These are phyloP conservation scores for Globisporangium canariense DNA, from an alignment of 352 stramenopile genomes.

Conservation along the genomic window DNA sequence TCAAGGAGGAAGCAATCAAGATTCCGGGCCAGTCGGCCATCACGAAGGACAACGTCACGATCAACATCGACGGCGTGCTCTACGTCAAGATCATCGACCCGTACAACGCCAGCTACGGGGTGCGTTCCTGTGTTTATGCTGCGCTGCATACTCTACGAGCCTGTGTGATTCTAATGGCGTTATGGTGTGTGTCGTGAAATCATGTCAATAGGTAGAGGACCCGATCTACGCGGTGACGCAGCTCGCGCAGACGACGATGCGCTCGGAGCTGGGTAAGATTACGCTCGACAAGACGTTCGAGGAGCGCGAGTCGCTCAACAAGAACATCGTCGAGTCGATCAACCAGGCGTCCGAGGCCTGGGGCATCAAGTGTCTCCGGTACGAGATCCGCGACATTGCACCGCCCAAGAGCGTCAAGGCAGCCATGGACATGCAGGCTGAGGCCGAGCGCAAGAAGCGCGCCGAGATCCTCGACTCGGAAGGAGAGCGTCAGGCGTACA, in stretches of 20 bases:
- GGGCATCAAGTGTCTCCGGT: slow-evolving; percentile 89
- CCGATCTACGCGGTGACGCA: slow-evolving; percentile 88
- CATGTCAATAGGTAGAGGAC: slow-evolving; percentile 50
- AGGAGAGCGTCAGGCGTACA: slow-evolving; percentile 79
- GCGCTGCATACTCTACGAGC: neutral
- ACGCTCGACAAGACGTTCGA: slow-evolving; percentile 93
- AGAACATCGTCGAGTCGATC: slow-evolving; percentile 89
- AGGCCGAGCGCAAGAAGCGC: slow-evolving; percentile 89
- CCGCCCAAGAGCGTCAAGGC: slow-evolving; percentile 83
- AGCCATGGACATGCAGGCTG: slow-evolving; percentile 92
- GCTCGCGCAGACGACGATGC: slow-evolving; percentile 91
- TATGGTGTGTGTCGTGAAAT: neutral
- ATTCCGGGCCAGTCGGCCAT: slow-evolving; percentile 89
- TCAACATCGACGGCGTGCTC: slow-evolving; percentile 90
- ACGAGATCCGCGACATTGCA: slow-evolving; percentile 90
- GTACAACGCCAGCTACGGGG: slow-evolving; percentile 87
- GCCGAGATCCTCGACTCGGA: slow-evolving; percentile 91
- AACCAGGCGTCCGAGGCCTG: slow-evolving; percentile 88
- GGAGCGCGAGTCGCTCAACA: slow-evolving; percentile 90
- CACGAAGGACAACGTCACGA: slow-evolving; percentile 91
- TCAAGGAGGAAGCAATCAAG: slow-evolving; percentile 91
- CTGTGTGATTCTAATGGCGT: neutral
- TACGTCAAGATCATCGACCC: slow-evolving; percentile 91
- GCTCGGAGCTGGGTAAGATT: slow-evolving; percentile 90
- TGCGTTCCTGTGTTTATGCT: neutral